Evolutionary conservation across 345 rosid species (phyloP), one percentile per base, ranked within the genome.

Genomic region (Salix purpurea): DNA sequence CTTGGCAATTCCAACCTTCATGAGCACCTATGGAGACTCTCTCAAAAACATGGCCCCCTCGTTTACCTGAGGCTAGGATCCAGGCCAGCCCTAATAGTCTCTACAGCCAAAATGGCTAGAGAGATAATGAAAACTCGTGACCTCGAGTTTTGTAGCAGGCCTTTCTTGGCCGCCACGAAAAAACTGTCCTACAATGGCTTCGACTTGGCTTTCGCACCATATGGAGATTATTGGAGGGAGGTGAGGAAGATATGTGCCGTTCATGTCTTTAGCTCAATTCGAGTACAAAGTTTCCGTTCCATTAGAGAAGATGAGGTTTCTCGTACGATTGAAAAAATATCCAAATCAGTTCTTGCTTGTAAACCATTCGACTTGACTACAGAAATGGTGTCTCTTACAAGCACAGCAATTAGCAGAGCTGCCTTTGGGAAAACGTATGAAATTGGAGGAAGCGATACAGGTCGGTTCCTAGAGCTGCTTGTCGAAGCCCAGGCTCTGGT

Each of bases 21-120:
- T 71, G 65, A 7, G 4, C 67, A 74, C 65, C 69, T 91, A 24
- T 77, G 86, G 83, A 69, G 77, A 0, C 87, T 91, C 14, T 90
- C 94, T 4, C 73, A 77, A n/a, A 83, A 81, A 65, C 84, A 85
- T 72, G 93, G 93, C 64, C 83, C 92, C 15, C 81, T 91, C 15
- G 77, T 90, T 85, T 82, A 79, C 34, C 26, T 88, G 30, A 74
- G 77, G 15, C 80, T 90, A 7, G 94, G 90, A 14, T 66, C 6
- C 15, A 72, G 71, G 37, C 81, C 86, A 30, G 40, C 82, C 8
- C 18, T 88, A 0, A 72, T 90, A 32, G 77, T 88, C 71, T 88
- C 90, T 40, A 84, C 92, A 0, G 84, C 90, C 4, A 73, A 81
- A 72, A 68, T 77, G 70, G 91, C 86, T 4, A 77, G 70, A 81